Evolutionary conservation across 305 asterid species (phyloP).

Genomic region (Fraxinus paxiana): DNA sequence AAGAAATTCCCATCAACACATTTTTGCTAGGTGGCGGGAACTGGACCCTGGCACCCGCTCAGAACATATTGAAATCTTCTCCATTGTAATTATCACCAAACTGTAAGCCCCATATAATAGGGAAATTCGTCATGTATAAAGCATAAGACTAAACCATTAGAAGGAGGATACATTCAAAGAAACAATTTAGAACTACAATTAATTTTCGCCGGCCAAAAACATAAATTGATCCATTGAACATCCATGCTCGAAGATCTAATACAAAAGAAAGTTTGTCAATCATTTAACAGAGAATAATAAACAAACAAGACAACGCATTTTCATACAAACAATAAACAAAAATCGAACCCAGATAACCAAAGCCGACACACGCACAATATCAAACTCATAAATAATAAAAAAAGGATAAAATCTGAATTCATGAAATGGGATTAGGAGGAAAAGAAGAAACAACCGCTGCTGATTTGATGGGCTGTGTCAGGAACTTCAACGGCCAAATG

Average conservation of each 20-base stretch:
- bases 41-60: neutral
- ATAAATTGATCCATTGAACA: neutral
- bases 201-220: neutral
- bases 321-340: neutral
- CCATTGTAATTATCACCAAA: neutral
- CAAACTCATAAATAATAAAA: neutral
- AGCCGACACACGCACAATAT: neutral
- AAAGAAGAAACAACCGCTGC: slow-evolving; percentile 47
- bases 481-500: slow-evolving; percentile 52
- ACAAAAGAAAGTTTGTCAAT: neutral
- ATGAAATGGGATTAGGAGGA: neutral
- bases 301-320: neutral
- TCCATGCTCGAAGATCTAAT: neutral
- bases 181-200: too few relatives aligned
- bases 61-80: neutral
- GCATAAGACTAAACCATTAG: neutral
- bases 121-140: neutral
- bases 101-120: neutral
- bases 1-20: neutral
- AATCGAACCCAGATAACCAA: neutral
- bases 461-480: slow-evolving; percentile 76
- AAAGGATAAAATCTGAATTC: neutral
- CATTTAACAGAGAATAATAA: neutral
- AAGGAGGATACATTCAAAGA: neutral
- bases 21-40: neutral